Conservation (phyloP, 441 rosid genomes). For the Corymbia calophylla region DNA sequence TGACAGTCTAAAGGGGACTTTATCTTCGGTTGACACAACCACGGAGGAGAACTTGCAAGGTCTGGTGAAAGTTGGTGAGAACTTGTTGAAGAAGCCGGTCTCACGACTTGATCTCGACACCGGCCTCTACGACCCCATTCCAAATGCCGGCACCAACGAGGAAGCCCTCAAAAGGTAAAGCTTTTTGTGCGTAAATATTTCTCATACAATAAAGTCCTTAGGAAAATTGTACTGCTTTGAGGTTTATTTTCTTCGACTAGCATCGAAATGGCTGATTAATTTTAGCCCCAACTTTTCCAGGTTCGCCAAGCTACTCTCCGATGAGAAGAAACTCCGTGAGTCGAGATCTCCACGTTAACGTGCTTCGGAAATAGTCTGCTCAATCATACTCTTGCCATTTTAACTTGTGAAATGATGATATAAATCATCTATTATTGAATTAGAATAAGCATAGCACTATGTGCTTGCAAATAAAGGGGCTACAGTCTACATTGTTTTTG, state of each 20-base stretch:
- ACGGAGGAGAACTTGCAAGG: not conserved
- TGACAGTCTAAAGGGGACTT: not conserved
- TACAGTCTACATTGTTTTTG: not conserved
- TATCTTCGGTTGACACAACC: conserved; percentile 1
- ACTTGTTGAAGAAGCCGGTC: not conserved
- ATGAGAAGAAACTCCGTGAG: conserved; percentile 31
- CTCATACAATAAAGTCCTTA: not conserved
- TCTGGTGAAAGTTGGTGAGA: not conserved
- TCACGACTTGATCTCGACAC: not conserved
- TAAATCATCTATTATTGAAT: not conserved
- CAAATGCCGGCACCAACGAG: not conserved
- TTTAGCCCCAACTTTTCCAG: not conserved
- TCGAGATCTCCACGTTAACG: not conserved
- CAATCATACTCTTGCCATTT: not conserved
- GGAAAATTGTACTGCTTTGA: not conserved
- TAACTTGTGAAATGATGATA: not conserved
- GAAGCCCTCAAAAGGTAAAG: conserved; percentile 7
- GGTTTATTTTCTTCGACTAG: not conserved
- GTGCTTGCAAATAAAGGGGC: not conserved
- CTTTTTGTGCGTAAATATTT: not conserved
- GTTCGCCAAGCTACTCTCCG: conserved; percentile 35
- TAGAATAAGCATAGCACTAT: not conserved
- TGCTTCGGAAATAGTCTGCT: not conserved
- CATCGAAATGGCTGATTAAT: not conserved
- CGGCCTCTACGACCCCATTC: not conserved